Evolutionary conservation across 2,329 filamentous ascomycete genomes (phyloP), one percentile per base, ranked within the genome.

Genomic region (Penicillium vulpinum): DNA sequence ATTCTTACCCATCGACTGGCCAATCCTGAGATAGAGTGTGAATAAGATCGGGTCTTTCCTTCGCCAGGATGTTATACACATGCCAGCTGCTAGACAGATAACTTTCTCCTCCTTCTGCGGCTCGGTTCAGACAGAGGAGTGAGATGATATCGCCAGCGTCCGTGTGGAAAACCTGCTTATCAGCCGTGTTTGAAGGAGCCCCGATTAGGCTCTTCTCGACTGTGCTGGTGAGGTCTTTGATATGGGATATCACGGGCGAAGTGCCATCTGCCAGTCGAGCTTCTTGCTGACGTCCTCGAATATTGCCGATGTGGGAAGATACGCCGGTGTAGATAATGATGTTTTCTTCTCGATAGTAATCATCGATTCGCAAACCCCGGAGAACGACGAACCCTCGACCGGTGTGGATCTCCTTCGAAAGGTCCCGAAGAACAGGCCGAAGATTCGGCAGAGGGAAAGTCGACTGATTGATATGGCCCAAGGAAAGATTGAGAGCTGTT

Each of bases 41-140:
- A 21, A 85, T 80, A 3, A 85, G 59, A 68, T 85, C 82, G 0
- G 82, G 83, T 48, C 83, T 68, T 2, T 75, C 80, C 21, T 64
- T 70, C 0, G 81, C 82, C 2, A 86, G 69, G 48, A 83, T 78
- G 57, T 85, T 83, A 63, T 85, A 84, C 0, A 85, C 76, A 26
- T 74, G 75, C 78, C 80, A 83, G 46, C 74, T 80, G 62, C 79
- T 81, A 3, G 81, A 80, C 45, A 80, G 75, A 70, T 85, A 77
- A 58, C 80, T 83, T 54, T 79, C 70, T 0, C 83, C 83, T 1
- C 82, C 83, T 26, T 77, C 68, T 0, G 75, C 77, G 0, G 82
- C 80, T 10, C 73, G 73, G 22, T 74, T 74, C 0, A 83, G 67
- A 5, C 74, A 76, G 5, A 81, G 75, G 2, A 85, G 70, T 8